Base-by-base conservation (phyloP, 164 flowering plant species). In the Paratinospora sagittata region DNA sequence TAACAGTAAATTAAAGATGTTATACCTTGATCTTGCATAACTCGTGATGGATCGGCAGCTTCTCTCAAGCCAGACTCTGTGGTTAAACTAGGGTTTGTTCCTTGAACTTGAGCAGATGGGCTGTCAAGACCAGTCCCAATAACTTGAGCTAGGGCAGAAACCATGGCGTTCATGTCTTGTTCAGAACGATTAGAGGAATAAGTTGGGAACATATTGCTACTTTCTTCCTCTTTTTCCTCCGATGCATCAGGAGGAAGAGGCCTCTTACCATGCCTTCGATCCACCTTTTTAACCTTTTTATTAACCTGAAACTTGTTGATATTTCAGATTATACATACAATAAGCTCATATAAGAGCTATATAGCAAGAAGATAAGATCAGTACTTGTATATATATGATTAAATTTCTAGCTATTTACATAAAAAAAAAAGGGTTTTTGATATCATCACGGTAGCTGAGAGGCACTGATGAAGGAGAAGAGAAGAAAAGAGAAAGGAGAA, bases 251-350 rank as follows among this genome's bases (percentile, higher is more conserved):
- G 47, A 67, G 86, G 86, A 74, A 85, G 82, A 45, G 86, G 81
- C 74, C 85, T 76, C 76, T 88, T 88, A 64, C 92, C 90, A 86
- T 88, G 80, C 81, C 87, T 79, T 43, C 84, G 88, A 88, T 88
- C 90, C 88, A 86, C 89, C 71, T 83, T 87, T 74, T 27, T 45
- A 27, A 16, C 43, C 39, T 17, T 34, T 71, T 27, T 8, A 45
- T 8, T 19, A 27, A 34, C 43, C 2, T 4, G 68, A 11, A 8
- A 34, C 43, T 39, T 7, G 3, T 11, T 39, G 10, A 11, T 39
- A 1, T 39, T 39, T 39, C 43, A 39, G 43, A 39, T 39, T 11
- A 39, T 11, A 39, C 43, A 39, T 11, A 39, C 43, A 39, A 39
- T 39, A 39, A 39, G 43, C 43, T 39, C 43, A 1, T 39, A 11